Base-by-base conservation (phyloP, 2,329 filamentous ascomycete genomes). In the Stachybotrys chartarum region DNA sequence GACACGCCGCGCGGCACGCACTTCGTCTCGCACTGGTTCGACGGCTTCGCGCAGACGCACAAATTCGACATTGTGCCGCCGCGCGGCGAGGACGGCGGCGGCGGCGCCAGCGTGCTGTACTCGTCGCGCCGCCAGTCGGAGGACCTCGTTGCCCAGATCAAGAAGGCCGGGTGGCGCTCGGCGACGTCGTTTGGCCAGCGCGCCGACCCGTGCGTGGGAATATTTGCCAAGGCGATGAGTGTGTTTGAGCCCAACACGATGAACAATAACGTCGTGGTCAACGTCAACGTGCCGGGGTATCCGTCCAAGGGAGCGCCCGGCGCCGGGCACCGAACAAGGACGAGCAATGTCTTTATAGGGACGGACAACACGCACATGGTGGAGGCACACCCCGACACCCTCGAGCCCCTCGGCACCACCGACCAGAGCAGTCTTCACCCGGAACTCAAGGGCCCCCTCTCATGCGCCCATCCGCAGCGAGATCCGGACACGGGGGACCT, bases 11-110 rank as follows among this genome's bases (percentile, higher is more conserved):
- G 76, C 4, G 83, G 84, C n/a, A 81, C 77, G 0, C 85, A 85
- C 63, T 74, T 77, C 35, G 76, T 86, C 12, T 81, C 78, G 1
- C 89, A 94, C 68, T 94, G 90, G 90, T 94, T 94, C 61, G 90
- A 94, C 66, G 87, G 87, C 6, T 84, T 91, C 56, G 80, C 83
- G 3, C 82, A 88, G 55, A 77, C 83, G 1, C 88, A 93, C 70
- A 83, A 82, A 31, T 93, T 93, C 66, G 79, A 90, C 56, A 87
- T 93, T 35, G 63, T 83, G 3, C 35, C 35, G 35, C 35, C 35
- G 35, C 35, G 14, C 10, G 66, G 78, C 0, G 59, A 75, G 0
- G 62, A 65, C 1, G 63, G 70, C 4, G 61, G 58, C 2, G 59
- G 61, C 3, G 58, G 56, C 31, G 65, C 64, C 47, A 57, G 63